Base-by-base conservation (phyloP, 1,284 basidiomycete species). In the Caloboletus firmus region DNA sequence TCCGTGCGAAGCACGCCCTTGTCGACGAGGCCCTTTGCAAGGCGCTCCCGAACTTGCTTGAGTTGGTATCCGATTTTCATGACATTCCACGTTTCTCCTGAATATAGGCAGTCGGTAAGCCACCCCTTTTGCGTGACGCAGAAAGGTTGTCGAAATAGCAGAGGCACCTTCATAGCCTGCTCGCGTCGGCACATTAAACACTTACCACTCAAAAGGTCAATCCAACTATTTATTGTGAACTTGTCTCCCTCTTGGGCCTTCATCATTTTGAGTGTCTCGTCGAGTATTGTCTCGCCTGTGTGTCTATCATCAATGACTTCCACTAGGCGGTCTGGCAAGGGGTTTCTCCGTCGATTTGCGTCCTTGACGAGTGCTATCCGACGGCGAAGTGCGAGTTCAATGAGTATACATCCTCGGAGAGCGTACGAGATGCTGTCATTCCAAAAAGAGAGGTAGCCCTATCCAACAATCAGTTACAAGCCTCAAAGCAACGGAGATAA, bases 351-450 rank as follows among this genome's bases (percentile, higher is more conserved):
- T 43, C 94, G 81, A 62, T 85, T 87, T 5, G 91, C 86, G 69
- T 97, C 94, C 62, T 83, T 82, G 45, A 93, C 87, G 63, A 97
- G 83, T 3, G 91, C 92, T 72, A 98, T 95, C 47, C 95, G 83
- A 59, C 93, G 80, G 41, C 95, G 83, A 15, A 98, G 82, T 0
- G 95, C 94, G 52, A 98, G 87, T 71, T 98, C 95, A 55, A 97
- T 89, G 58, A 98, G 82, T 65, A 98, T 97, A 71, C 95, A 97
- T 4, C 95, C 95, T 18, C 95, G 84, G 2, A 98, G 80, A 13
- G 95, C 93, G 72, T 98, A 98, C 0, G 93, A 96, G 61, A 97
- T 98, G 74, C 96, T 97, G 77, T 98, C 95, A 72, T 98, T 98
- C 94, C 93, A 96, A 72, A 97, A 96, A 1, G 93, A 95, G 18